Base-by-base conservation (phyloP, 257 asterid genomes). In the Leptodermis oblonga region DNA sequence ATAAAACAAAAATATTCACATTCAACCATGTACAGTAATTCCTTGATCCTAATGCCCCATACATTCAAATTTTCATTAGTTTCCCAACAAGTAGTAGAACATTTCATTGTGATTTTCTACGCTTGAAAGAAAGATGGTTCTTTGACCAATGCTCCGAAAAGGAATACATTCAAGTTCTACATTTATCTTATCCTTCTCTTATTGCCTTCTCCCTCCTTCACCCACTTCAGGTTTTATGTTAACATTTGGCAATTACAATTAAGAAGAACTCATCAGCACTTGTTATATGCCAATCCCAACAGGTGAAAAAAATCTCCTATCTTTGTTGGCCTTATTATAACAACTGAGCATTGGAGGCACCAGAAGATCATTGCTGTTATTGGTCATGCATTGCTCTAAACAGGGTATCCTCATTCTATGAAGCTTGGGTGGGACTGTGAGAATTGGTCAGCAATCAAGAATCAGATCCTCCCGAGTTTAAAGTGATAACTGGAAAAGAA, bases 401-500 rank as follows among this genome's bases (percentile, higher is more conserved):
- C 31, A 51, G 18, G 46, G 36, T 12, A 22, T 33, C 41, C 12
- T 2, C 54, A 33, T 62, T 23, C 28, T 61, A 36, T 23, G 36
- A 25, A 25, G 62, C 26, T 34, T 58, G 55, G 1, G 70, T 65
- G 55, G 58, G 41, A 11, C 18, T 48, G 31, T 66, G n/a, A 37
- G 45, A 66, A 30, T 17, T 30, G 28, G 23, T 28, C 20, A 28
- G 46, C 8, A 5, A 61, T 61, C 26, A 61, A 34, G n/a, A 17
- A n/a, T 36, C 17, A 61, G 48, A 20, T 28, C 54, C 20, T 23
- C 23, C 70, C 7, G 18, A 69, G 10, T 43, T 52, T 25, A 25
- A 69, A 69, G 28, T 26, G 31, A 22, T 33, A 41, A 73, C 39
- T 28, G 36, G 62, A 20, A 66, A 66, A 20, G 37, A 22, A 45